Percentiles rank a stretch among this genome's conserved stretches.
These are phyloP conservation scores for Cytospora schulzeri DNA, from an alignment of 2,329 filamentous ascomycete species.

Conservation along the genomic window DNA sequence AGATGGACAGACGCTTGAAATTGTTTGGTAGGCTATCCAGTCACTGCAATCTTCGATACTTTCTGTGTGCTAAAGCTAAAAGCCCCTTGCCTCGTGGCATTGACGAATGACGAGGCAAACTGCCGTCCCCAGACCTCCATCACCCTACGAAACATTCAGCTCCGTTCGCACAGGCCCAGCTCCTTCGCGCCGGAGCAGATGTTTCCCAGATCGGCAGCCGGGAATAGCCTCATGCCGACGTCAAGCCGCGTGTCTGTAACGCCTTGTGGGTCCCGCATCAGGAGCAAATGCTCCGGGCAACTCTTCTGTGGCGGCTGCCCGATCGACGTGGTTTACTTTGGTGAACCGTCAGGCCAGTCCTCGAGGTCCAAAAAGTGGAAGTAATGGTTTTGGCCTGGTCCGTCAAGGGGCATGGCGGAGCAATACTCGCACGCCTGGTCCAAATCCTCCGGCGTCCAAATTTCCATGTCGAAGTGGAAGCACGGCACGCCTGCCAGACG, in stretches of 20 bases:
- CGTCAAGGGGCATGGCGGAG: not conserved
- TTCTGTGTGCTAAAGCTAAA: no score
- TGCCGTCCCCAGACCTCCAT: not conserved
- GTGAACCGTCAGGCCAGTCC: not conserved
- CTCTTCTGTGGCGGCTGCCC: not conserved
- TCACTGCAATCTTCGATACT: not conserved
- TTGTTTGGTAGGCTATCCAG: not conserved
- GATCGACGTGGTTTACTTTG: not conserved
- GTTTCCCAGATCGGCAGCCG: not conserved
- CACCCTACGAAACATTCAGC: not conserved
- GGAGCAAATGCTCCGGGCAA: not conserved
- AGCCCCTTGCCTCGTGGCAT: not conserved
- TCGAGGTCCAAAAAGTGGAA: not conserved
- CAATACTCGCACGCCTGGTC: conserved; percentile 10
- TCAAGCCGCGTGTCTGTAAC: not conserved
- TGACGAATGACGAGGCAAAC: not conserved
- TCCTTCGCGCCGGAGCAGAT: not conserved
- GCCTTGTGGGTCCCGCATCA: not conserved
- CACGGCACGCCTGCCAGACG: not conserved
- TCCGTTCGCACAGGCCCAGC: not conserved
- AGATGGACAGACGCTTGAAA: not conserved
- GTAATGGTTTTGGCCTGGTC: not conserved
- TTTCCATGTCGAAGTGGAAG: not conserved
- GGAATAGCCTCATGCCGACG: not conserved
- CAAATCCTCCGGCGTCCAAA: not conserved